Conservation (phyloP, 2,329 filamentous ascomycete genomes). For the Aspergillus aculeatinus region DNA sequence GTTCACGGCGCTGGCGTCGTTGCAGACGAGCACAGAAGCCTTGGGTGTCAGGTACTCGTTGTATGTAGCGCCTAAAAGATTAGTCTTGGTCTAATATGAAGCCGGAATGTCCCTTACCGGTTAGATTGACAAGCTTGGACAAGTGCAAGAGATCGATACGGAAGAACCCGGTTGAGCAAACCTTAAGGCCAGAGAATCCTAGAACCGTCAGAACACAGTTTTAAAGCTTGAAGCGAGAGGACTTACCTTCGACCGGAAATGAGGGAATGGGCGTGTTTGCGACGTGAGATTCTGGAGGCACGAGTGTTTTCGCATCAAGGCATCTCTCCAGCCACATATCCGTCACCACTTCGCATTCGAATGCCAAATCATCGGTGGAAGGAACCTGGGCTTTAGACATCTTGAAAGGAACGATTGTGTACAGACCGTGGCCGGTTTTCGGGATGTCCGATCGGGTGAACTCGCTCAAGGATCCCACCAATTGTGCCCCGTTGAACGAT, state of each 20-base stretch:
- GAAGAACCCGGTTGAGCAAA: slow-evolving; percentile 80
- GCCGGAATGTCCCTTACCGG: slow-evolving; percentile 51
- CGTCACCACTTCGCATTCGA: slow-evolving; percentile 61
- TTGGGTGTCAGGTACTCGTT: slow-evolving; percentile 71
- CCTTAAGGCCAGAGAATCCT: slow-evolving; percentile 67
- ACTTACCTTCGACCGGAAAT: slow-evolving; percentile 62
- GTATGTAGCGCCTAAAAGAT: slow-evolving; percentile 65
- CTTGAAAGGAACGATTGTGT: slow-evolving; percentile 43
- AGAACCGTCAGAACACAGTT: slow-evolving; percentile 17
- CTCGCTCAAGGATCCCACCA: slow-evolving; percentile 36
- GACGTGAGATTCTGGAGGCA: slow-evolving; percentile 67
- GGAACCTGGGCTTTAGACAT: slow-evolving; percentile 34
- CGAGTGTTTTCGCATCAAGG: slow-evolving; percentile 70
- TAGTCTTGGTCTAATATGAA: slow-evolving; percentile 16
- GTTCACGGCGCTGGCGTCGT: slow-evolving; percentile 52
- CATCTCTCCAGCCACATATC: slow-evolving; percentile 94
- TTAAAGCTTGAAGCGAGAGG: neutral
- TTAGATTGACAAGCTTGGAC: slow-evolving; percentile 69
- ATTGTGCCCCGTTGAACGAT: slow-evolving; percentile 40
- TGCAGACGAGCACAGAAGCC: slow-evolving; percentile 76
- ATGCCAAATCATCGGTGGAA: slow-evolving; percentile 41
- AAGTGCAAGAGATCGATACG: slow-evolving; percentile 85
- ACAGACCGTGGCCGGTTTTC: slow-evolving; percentile 35
- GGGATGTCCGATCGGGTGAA: slow-evolving; percentile 36
- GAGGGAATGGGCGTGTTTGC: slow-evolving; percentile 73